phyloP scores from a whole-genome alignment of 371 early-diverging fungal genomes.

The Haplosporangium sp. region DNA sequence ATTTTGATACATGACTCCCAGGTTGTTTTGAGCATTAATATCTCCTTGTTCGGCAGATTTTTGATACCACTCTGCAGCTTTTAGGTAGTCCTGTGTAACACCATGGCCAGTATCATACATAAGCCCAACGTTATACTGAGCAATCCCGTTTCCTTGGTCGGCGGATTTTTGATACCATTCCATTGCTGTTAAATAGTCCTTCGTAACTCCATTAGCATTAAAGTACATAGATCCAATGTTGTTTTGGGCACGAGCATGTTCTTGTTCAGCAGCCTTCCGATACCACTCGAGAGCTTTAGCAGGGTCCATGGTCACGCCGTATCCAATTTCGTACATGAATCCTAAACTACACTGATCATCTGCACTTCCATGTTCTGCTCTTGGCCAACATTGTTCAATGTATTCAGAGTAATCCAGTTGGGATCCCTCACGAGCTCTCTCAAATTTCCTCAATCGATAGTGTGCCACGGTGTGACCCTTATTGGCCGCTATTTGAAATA shows the following conservation, averaged over 20 bases:
- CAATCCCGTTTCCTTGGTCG: slow-evolving; percentile 3
- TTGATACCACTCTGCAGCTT: slow-evolving; percentile 71
- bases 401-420: too few relatives aligned
- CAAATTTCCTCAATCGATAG: too few relatives aligned
- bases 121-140: slow-evolving; percentile 2
- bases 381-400: too few relatives aligned
- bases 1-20: slow-evolving; percentile 79
- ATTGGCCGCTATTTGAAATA: too few relatives aligned
- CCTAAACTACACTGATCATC: too few relatives aligned
- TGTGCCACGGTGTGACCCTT: too few relatives aligned
- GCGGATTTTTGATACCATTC: slow-evolving; percentile 67
- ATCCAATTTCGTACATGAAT: slow-evolving; percentile 35
- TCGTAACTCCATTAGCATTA: slow-evolving; percentile 8
- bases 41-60: slow-evolving; percentile 62
- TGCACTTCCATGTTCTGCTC: too few relatives aligned
- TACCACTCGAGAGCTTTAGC: slow-evolving; percentile 57
- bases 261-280: slow-evolving; percentile 3
- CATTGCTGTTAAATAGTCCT: slow-evolving; percentile 56
- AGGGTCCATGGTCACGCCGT: slow-evolving; percentile 61
- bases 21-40: slow-evolving; percentile 73
- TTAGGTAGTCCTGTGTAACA: slow-evolving; percentile 13
- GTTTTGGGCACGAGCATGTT: slow-evolving; percentile 1
- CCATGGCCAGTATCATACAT: not conserved
- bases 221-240: slow-evolving; percentile 10
- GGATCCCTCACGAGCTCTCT: too few relatives aligned